Evolutionary conservation across 768 basidiomycete species (phyloP), one percentile per base, ranked within the genome.

Genomic region (Xerocomus brunneocitrinus): DNA sequence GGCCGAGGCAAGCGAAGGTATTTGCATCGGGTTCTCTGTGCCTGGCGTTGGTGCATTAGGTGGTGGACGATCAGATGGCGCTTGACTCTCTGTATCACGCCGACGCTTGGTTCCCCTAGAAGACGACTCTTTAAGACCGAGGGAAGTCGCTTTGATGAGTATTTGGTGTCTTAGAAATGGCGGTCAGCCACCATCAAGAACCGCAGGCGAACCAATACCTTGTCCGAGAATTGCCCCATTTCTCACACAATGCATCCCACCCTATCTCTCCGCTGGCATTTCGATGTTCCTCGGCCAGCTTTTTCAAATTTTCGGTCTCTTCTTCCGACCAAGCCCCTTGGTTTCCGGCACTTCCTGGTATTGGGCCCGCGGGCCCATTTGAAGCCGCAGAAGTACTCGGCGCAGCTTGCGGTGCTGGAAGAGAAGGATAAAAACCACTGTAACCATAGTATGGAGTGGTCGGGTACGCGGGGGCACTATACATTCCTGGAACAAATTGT

Each of bases 321-420:
- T 86, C 87, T 7, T 89, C 85, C 3, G 85, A 80, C 90, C 89
- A 91, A 7, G 85, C 76, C 0, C 87, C 89, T 47, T 85, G 83
- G 50, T 82, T 83, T 54, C 79, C 78, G 22, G 67, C 73, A 30
- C 62, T 69, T 39, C 62, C 66, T 5, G 59, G 59, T 42, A 58
- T 52, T 2, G 56, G 50, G 16, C 52, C 59, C 0, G 46, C 40
- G 32, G 62, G 47, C 56, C 54, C 44, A 60, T 67, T 62, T 31
- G 63, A 58, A 47, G 62, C 59, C 16, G 71, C 62, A 53, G 68
- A 56, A 25, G 60, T 56, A 36, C 62, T 62, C 16, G 65, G 59
- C 14, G 62, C 64, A 47, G 69, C 57, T 56, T 58, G 63, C 10
- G 63, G 39, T 14, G 57, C 41, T 39, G 55, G 63, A 38, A 50